Evolutionary conservation across 1,284 basidiomycete genomes (phyloP).

Genomic region (Rhodotorula sp.): DNA sequence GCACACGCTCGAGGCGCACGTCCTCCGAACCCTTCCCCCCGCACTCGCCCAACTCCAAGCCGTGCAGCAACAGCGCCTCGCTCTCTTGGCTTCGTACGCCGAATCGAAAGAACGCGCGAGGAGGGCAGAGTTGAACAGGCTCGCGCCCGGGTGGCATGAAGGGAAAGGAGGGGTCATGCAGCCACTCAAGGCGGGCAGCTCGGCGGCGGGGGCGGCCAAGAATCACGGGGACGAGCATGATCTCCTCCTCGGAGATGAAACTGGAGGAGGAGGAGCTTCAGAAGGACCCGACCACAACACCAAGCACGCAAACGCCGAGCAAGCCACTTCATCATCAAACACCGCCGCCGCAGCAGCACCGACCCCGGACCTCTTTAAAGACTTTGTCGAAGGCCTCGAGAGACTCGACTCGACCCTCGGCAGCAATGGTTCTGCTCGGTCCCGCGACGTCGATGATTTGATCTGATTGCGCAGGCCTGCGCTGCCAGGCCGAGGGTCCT

Average conservation of each 20-base stretch:
- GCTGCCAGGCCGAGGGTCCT: not conserved
- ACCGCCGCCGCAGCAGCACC: not conserved
- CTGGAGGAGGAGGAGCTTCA: not conserved
- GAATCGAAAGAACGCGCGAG: slow-evolving; percentile 73
- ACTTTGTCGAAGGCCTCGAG: slow-evolving; percentile 39
- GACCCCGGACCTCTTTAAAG: slow-evolving; percentile 40
- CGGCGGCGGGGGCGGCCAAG: not conserved
- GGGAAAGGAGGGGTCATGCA: slow-evolving; percentile 25
- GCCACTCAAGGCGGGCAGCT: slow-evolving; percentile 4
- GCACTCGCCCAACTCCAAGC: slow-evolving; percentile 65
- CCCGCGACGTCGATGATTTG: slow-evolving; percentile 5
- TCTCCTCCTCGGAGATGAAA: not conserved
- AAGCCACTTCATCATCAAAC: too few relatives aligned
- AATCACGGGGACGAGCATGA: not conserved
- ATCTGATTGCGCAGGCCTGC: too few relatives aligned
- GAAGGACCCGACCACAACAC: not conserved
- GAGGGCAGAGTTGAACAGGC: slow-evolving; percentile 39
- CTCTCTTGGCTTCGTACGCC: slow-evolving; percentile 65
- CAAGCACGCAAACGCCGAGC: too few relatives aligned
- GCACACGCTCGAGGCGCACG: slow-evolving; percentile 81
- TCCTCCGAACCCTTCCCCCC: slow-evolving; percentile 62
- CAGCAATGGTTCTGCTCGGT: not conserved
- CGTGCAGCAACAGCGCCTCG: slow-evolving; percentile 60
- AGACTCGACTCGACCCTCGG: slow-evolving; percentile 13
- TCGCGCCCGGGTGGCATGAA: slow-evolving; percentile 44